phyloP scores from a whole-genome alignment of 176 grass and related monocot genomes.

The Phoenix dactylifera region DNA sequence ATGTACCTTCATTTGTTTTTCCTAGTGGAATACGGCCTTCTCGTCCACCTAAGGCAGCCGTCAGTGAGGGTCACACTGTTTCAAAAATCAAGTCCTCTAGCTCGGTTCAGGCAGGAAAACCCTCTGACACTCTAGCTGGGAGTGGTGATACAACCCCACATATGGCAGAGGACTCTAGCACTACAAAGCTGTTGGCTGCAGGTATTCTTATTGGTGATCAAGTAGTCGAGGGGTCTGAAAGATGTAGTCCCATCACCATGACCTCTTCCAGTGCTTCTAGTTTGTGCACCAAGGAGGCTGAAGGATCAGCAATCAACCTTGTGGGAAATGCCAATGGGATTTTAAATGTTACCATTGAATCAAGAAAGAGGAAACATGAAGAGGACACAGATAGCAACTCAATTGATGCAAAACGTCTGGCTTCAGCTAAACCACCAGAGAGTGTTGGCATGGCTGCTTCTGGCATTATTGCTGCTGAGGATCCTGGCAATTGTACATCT shows the following conservation, averaged over 20 bases:
- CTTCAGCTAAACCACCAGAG: conserved; percentile 11
- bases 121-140: conserved; percentile 3
- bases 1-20: conserved; percentile 72
- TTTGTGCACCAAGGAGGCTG: too few species aligned
- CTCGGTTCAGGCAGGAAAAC: conserved; percentile 29
- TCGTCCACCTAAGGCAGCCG: conserved; percentile 30
- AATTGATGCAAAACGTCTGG: not conserved
- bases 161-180: conserved; percentile 17
- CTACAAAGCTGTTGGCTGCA: conserved; percentile 9
- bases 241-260: not conserved
- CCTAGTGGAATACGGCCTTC: conserved; percentile 60
- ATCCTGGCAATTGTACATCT: conserved; percentile 10
- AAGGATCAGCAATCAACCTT: too few species aligned
- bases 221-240: not conserved
- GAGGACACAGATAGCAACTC: not conserved
- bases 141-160: conserved; percentile 11
- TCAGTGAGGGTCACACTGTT: conserved; percentile 19
- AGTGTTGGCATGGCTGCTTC: conserved; percentile 21
- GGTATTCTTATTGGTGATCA: not conserved
- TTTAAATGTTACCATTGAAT: not conserved
- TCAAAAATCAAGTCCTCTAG: conserved; percentile 27
- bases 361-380: conserved; percentile 5
- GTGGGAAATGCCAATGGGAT: not conserved
- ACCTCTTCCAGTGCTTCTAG: not conserved
- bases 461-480: conserved; percentile 12